Percentiles rank a stretch among this genome's conserved stretches.
These are phyloP conservation scores for Ceratocystiopsis sp. DNA, from an alignment of 2,329 filamentous ascomycete genomes.

Conservation along the genomic window DNA sequence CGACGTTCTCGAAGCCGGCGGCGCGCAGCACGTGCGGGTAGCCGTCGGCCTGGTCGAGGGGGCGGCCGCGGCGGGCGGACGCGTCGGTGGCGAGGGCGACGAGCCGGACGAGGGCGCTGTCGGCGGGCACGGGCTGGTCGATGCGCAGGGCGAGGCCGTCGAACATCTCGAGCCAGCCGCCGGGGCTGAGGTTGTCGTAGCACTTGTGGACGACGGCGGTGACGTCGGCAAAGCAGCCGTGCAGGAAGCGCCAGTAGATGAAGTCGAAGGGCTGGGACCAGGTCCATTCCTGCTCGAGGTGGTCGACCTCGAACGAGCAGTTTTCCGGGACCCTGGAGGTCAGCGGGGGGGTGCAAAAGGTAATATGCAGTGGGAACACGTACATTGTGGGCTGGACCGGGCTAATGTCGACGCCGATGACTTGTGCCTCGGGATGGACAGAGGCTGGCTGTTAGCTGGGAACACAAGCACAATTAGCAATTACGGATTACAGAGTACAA, in stretches of 20 bases:
- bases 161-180: constrained; percentile 13
- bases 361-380: constrained; percentile 7
- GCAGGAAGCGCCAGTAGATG: constrained; percentile 15
- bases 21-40: constrained; percentile 14
- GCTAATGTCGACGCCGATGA: constrained; percentile 13
- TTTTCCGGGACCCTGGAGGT: constrained; percentile 10
- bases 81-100: constrained; percentile 16
- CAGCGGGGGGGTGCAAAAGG: neutral
- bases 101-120: constrained; percentile 14
- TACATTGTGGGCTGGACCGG: constrained; percentile 9
- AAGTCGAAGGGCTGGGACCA: constrained; percentile 14
- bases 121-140: constrained; percentile 17
- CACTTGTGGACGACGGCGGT: constrained; percentile 11
- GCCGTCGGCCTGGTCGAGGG: constrained; percentile 13
- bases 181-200: constrained; percentile 10
- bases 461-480: neutral
- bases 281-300: constrained; percentile 15
- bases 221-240: constrained; percentile 14
- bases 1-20: constrained; percentile 19
- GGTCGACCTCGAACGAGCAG: constrained; percentile 13
- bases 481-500: neutral
- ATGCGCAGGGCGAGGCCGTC: constrained; percentile 9
- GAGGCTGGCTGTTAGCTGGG: constrained; percentile 8
- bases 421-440: constrained; percentile 12
- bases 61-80: constrained; percentile 12